Conservation (phyloP, 176 grass and related monocot genomes). For the Triticum turgidum region DNA sequence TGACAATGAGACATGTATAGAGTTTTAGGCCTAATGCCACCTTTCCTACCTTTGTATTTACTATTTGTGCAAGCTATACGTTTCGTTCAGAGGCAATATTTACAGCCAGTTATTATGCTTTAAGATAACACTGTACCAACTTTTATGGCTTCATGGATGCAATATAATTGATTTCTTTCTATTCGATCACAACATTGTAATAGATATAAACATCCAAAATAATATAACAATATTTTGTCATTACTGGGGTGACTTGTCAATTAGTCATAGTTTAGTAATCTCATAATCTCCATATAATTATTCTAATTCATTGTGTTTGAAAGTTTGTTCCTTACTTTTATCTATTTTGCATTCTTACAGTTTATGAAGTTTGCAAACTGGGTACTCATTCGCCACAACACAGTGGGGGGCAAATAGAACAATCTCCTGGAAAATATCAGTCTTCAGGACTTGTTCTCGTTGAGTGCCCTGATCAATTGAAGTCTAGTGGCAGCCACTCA, state of each 20-base stretch:
- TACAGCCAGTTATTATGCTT: not conserved
- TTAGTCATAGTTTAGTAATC: not conserved
- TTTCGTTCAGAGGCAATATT: slow-evolving; percentile 12
- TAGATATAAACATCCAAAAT: slow-evolving; percentile 9
- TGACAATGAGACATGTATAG: not conserved
- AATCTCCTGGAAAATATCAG: slow-evolving; percentile 58
- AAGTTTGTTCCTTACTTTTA: slow-evolving; percentile 5
- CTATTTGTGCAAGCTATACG: slow-evolving; percentile 2
- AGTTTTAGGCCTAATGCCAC: not conserved
- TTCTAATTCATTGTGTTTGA: slow-evolving; percentile 20
- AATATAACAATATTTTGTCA: slow-evolving; percentile 7
- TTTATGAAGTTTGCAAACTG: slow-evolving; percentile 95
- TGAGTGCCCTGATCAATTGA: slow-evolving; percentile 88
- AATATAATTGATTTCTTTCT: not conserved
- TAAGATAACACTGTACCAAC: not conserved
- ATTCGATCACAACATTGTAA: slow-evolving; percentile 1
- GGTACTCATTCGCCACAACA: slow-evolving; percentile 77
- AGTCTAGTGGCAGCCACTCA: slow-evolving; percentile 50
- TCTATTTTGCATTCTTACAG: slow-evolving; percentile 42
- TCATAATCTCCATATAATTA: slow-evolving; percentile 9
- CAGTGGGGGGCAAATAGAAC: slow-evolving; percentile 68
- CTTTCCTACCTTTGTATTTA: not conserved
- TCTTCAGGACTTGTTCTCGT: slow-evolving; percentile 81
- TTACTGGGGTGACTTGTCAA: not conserved
- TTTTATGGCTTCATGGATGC: not conserved